Base-by-base conservation (phyloP, 2,329 filamentous ascomycete genomes). In the Corinectria fuckeliana region DNA sequence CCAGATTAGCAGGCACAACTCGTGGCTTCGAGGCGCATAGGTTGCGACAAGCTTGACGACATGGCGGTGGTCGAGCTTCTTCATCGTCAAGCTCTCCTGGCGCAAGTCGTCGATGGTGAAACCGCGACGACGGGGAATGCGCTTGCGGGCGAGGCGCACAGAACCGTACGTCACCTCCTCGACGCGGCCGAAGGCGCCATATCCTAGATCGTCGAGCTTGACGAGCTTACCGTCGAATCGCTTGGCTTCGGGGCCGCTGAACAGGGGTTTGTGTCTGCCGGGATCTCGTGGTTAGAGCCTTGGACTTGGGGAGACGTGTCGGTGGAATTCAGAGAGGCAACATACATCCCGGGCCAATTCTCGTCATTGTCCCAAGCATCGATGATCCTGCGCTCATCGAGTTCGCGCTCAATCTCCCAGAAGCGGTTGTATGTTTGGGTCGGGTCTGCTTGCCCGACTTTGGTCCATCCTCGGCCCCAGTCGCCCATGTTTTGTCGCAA, bases 11-110 rank as follows among this genome's bases (percentile, higher is more conserved):
- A 83, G 69, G 55, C 78, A 82, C 4, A 83, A 66, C 55, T 80
- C 73, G 57, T 76, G 74, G 9, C 67, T 70, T 21, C 73, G 74
- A 5, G 74, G 71, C 38, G 77, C 77, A 62, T 83, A 83, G 1
- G 80, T 79, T 2, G 80, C 80, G 16, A 82, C 76, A 20, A 82
- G 68, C 65, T 76, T 79, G 56, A 82, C 75, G 45, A 83, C 78
- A 65, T 82, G 81, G 44, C 77, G 76, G 61, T 83, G 81, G 38
- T 77, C 75, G 8, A 83, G 72, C 58, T 76, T 76, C 58, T 80
- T 77, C 80, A 82, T 82, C 4, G 78, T 78, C 58, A 79, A 69
- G 25, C 78, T 78, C 68, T 83, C 80, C 58, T 79, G 75, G 42
- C 78, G 75, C 45, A 82, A 68, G 48, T 74, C 71, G 9, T 81